Base-by-base conservation (phyloP, 1,139 yeast genomes). In the Geotrichum australiense region DNA sequence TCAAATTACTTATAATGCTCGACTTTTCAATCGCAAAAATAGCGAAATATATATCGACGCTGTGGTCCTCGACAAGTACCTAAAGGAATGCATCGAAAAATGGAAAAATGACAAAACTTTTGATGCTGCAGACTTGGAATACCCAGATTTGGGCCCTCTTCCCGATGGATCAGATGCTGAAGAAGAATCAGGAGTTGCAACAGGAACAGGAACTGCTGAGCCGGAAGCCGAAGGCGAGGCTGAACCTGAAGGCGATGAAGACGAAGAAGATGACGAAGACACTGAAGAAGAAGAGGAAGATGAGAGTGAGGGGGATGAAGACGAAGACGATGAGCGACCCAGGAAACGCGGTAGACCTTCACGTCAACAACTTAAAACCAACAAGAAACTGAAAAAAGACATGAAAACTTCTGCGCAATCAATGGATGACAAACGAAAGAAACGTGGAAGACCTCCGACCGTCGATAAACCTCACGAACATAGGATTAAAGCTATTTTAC, bases 381-480 rank as follows among this genome's bases (percentile, higher is more conserved):
- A 22, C 49, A 52, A 24, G 52, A 50, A 37, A 52, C 50, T 26
- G 53, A 53, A 26, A 54, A 51, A 50, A 31, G 53, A 50, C 20
- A 50, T 49, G 20, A 47, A 45, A 5, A 47, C 41, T 25, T 48
- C 50, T 23, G 43, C 50, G 2, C 39, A 39, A 29, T 23, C 39
- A 12, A 42, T 43, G 4, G 66, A 65, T 18, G 83, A 77, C 48
- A 70, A 76, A 42, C 81, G 87, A 50, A 76, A 77, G 41, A 79
- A 85, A 61, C 72, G 97, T 56, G 96, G 96, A 32, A 76, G 96
- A 56, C 97, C 97, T 6, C 97, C 97, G 1, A 84, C 89, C 42
- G 93, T 89, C 45, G 97, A 89, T 61, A 79, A 83, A 54, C 96
- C 96, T 3, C 89, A 82, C 62, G 96, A 91, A 63, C 87, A 86